These are phyloP conservation scores for Salix caprea DNA, from an alignment of 345 rosid genomes.

Conservation along the genomic window DNA sequence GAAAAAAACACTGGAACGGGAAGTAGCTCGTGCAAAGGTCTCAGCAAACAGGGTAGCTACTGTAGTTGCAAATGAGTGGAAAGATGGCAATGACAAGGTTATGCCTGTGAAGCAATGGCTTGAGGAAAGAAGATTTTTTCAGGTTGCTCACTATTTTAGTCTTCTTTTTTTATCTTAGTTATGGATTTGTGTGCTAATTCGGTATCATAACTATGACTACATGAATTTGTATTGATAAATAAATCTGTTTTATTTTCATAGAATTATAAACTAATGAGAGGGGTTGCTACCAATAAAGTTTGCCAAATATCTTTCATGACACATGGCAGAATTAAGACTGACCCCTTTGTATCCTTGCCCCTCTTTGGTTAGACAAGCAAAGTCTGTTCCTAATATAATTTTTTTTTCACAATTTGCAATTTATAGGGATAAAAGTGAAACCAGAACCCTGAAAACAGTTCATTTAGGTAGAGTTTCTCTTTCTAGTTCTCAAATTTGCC, in stretches of 20 bases:
- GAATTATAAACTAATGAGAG: background rate
- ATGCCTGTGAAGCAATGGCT: constrained; percentile 54
- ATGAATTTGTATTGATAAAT: background rate
- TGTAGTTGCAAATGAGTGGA: constrained; percentile 54
- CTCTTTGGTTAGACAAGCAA: background rate
- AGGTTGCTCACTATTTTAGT: constrained; percentile 22
- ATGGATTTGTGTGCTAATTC: background rate
- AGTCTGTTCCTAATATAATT: background rate
- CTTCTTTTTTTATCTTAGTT: background rate
- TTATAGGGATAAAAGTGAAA: background rate
- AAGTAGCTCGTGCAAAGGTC: constrained; percentile 49
- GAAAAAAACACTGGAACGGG: constrained; percentile 43
- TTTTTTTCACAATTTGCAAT: background rate
- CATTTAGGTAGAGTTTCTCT: background rate
- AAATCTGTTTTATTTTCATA: background rate
- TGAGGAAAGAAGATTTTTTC: constrained; percentile 43
- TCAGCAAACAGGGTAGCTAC: constrained; percentile 48
- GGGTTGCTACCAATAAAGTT: background rate
- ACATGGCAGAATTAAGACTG: background rate
- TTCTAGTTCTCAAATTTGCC: background rate
- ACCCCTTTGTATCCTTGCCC: background rate
- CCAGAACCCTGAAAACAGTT: background rate
- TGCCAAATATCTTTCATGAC: background rate
- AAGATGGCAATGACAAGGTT: constrained; percentile 49
- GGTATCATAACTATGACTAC: background rate